These are phyloP conservation scores for Venustampulla echinocandica DNA, from an alignment of 495 filamentous ascomycete species.

Conservation along the genomic window DNA sequence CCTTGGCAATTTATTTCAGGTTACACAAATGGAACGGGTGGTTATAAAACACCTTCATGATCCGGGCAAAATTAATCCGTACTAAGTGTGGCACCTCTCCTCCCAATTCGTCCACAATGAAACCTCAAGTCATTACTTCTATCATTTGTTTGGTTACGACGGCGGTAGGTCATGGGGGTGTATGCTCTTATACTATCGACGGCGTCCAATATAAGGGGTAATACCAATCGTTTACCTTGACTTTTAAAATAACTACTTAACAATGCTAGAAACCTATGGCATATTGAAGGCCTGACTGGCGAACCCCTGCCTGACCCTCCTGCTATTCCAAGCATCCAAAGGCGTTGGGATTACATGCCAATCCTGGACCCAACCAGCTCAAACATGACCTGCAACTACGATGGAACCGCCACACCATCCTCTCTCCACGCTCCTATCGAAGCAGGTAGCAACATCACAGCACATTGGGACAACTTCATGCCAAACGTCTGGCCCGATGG, in stretches of 20 bases:
- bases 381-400: conserved; percentile 4
- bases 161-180: neutral
- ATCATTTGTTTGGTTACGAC: neutral
- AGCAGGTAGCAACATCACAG: conserved; percentile 22
- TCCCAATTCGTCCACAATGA: no score
- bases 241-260: neutral
- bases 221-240: neutral
- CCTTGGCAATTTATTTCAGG: no score
- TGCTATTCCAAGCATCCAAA: conserved; percentile 2
- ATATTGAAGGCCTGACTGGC: neutral
- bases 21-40: no score
- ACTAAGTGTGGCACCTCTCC: no score
- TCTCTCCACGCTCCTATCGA: neutral
- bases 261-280: neutral
- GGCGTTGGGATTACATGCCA: neutral
- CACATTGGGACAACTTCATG: conserved; percentile 17
- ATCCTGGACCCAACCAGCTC: neutral
- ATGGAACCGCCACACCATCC: neutral
- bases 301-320: neutral
- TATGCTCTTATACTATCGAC: neutral
- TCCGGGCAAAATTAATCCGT: no score
- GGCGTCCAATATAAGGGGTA: neutral
- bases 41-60: no score
- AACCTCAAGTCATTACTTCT: neutral
- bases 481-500: conserved; percentile 4